Evolutionary conservation across 495 filamentous ascomycete species (phyloP).

Genomic region (Entonaema liquescens): DNA sequence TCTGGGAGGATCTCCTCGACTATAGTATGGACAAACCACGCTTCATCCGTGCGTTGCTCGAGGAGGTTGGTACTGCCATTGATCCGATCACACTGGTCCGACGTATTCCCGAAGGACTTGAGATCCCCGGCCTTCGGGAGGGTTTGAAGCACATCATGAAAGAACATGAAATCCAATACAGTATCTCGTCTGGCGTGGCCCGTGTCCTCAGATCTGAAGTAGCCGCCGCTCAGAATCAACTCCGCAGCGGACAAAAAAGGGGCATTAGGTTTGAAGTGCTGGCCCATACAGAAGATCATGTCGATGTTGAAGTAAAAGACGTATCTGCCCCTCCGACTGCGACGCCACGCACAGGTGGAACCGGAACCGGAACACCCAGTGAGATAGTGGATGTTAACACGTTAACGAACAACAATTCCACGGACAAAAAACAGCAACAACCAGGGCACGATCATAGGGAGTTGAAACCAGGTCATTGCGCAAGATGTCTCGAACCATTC

Average conservation of each 20-base stretch:
- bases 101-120: slow-evolving; percentile 88
- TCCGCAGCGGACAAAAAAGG: slow-evolving; percentile 77
- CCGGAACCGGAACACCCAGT: slow-evolving; percentile 49
- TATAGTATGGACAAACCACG: slow-evolving; percentile 96
- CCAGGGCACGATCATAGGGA: slow-evolving; percentile 32
- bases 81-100: slow-evolving; percentile 89
- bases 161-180: slow-evolving; percentile 92
- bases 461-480: slow-evolving; percentile 64
- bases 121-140: slow-evolving; percentile 87
- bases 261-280: slow-evolving; percentile 89
- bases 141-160: slow-evolving; percentile 86
- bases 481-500: slow-evolving; percentile 70
- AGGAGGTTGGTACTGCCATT: slow-evolving; percentile 92
- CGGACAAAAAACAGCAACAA: slow-evolving; percentile 21
- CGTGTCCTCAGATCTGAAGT: slow-evolving; percentile 88
- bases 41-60: slow-evolving; percentile 91
- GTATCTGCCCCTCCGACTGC: slow-evolving; percentile 31
- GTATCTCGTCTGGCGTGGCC: slow-evolving; percentile 89
- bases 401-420: slow-evolving; percentile 36
- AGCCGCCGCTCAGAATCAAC: slow-evolving; percentile 76
- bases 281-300: slow-evolving; percentile 51
- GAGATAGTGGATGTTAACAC: slow-evolving; percentile 38
- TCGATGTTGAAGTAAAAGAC: slow-evolving; percentile 51
- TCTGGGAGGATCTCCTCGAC: slow-evolving; percentile 94
- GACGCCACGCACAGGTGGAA: slow-evolving; percentile 39